Conservation (phyloP, 805 yeast species). For the Yamadazyma akitaensis region DNA sequence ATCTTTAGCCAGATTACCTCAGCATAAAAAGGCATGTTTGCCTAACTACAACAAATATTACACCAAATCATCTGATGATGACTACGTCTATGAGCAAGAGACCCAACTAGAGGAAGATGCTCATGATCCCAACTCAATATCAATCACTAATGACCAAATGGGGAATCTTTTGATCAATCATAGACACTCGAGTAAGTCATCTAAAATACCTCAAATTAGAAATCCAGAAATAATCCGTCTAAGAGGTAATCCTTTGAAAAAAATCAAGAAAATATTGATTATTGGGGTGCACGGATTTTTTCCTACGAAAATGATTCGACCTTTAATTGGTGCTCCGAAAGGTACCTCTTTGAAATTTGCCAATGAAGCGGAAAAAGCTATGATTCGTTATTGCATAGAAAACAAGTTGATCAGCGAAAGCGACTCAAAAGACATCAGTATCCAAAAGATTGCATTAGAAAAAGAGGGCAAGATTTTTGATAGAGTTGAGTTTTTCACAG, state of each 20-base stretch:
- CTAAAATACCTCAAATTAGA: constrained; percentile 9
- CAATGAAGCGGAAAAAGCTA: constrained; percentile 79
- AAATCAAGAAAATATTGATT: constrained; percentile 62
- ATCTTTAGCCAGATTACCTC: constrained; percentile 33
- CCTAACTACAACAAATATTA: constrained; percentile 34
- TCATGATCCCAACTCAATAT: constrained; percentile 30
- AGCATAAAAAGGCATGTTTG: constrained; percentile 36
- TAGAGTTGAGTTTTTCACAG: constrained; percentile 77
- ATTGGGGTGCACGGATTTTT: constrained; percentile 97
- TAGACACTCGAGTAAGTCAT: constrained; percentile 7
- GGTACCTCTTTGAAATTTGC: constrained; percentile 93
- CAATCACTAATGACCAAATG: constrained; percentile 39
- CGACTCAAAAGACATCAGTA: constrained; percentile 36
- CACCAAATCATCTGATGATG: constrained; percentile 11
- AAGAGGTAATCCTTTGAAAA: constrained; percentile 26
- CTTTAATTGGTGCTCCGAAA: constrained; percentile 90
- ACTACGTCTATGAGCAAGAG: constrained; percentile 16
- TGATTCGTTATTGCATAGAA: constrained; percentile 57
- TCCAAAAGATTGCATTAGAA: constrained; percentile 91
- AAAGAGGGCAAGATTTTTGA: constrained; percentile 89
- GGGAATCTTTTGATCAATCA: constrained; percentile 40
- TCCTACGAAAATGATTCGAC: constrained; percentile 82
- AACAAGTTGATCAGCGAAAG: constrained; percentile 32
- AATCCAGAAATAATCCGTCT: constrained; percentile 20
- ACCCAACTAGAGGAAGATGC: constrained; percentile 27